Conservation (phyloP, 2,329 filamentous ascomycete genomes). For the Diplodia corticola region DNA sequence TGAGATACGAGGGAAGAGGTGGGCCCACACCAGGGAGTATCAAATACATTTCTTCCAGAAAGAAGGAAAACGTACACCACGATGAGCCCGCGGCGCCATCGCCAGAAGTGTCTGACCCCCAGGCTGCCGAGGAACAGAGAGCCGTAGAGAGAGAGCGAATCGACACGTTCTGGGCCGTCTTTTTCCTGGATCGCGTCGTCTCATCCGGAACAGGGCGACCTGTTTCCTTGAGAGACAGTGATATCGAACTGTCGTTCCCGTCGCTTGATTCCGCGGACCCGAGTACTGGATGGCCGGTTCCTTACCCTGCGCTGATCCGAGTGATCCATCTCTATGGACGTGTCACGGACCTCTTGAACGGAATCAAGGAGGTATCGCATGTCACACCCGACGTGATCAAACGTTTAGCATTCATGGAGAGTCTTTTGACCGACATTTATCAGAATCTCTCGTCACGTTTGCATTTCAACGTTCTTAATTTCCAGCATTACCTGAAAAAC, state of each 20-base stretch:
- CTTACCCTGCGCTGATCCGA: slow-evolving; percentile 76
- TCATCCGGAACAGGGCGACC: slow-evolving; percentile 83
- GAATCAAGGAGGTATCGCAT: slow-evolving; percentile 71
- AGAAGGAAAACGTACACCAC: slow-evolving; percentile 53
- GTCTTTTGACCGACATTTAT: slow-evolving; percentile 71
- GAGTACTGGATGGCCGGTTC: slow-evolving; percentile 68
- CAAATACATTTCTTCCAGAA: slow-evolving; percentile 39
- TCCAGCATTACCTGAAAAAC: slow-evolving; percentile 77
- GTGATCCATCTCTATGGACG: slow-evolving; percentile 85
- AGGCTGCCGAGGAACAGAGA: slow-evolving; percentile 56
- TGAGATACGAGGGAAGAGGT: slow-evolving; percentile 58
- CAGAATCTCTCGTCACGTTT: slow-evolving; percentile 72
- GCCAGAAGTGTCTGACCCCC: slow-evolving; percentile 38
- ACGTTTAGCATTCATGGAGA: slow-evolving; percentile 74
- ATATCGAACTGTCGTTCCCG: slow-evolving; percentile 76
- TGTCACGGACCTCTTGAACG: slow-evolving; percentile 81
- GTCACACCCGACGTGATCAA: slow-evolving; percentile 73
- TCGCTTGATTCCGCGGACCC: slow-evolving; percentile 54
- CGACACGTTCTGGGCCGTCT: slow-evolving; percentile 88
- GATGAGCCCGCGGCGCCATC: slow-evolving; percentile 32
- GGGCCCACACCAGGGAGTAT: slow-evolving; percentile 59
- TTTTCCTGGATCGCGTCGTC: slow-evolving; percentile 82
- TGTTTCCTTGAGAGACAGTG: slow-evolving; percentile 79
- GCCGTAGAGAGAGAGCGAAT: slow-evolving; percentile 78
- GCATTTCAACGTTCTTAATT: slow-evolving; percentile 83